A percentile compares a stretch with the other conserved stretches of the same genome.
Evolutionary conservation across 768 basidiomycete genomes (phyloP).

Genomic region (Neoboletus subvelutipes): DNA sequence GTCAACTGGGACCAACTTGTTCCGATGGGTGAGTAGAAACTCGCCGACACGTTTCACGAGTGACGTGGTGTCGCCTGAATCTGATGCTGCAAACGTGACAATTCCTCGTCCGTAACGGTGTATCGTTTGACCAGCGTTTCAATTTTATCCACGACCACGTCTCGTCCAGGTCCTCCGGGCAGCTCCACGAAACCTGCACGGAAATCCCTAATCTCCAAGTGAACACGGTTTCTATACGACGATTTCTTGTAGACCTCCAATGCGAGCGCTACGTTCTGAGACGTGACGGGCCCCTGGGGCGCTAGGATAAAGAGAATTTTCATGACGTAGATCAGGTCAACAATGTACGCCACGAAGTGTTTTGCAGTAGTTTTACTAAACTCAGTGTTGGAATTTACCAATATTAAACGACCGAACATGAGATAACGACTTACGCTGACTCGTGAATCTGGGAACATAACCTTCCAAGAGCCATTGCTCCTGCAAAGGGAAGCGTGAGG

Average conservation of each 20-base stretch:
- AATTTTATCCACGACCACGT: not conserved
- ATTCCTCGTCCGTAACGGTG: too few species aligned
- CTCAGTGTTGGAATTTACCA: too few species aligned
- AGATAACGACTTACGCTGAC: not conserved
- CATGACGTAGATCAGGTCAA: not conserved
- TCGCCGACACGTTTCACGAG: too few species aligned
- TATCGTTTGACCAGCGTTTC: too few species aligned
- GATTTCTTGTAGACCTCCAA: not conserved
- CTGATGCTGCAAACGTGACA: too few species aligned
- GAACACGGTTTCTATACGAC: not conserved
- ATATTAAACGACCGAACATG: too few species aligned
- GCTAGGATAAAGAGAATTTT: not conserved
- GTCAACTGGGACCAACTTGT: too few species aligned
- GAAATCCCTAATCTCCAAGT: not conserved
- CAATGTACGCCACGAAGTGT: not conserved
- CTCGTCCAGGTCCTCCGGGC: not conserved
- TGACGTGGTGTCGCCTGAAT: too few species aligned
- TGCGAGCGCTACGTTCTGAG: not conserved
- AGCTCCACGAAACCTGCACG: rapidly evolving
- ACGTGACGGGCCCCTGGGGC: not conserved
- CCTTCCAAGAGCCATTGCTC: not conserved
- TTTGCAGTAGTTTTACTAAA: not conserved
- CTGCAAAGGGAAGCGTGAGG: not conserved
- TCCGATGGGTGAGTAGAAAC: too few species aligned
- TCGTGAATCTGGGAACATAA: not conserved